Conservation (phyloP, 441 rosid genomes). For the Adansonia gregorii region DNA sequence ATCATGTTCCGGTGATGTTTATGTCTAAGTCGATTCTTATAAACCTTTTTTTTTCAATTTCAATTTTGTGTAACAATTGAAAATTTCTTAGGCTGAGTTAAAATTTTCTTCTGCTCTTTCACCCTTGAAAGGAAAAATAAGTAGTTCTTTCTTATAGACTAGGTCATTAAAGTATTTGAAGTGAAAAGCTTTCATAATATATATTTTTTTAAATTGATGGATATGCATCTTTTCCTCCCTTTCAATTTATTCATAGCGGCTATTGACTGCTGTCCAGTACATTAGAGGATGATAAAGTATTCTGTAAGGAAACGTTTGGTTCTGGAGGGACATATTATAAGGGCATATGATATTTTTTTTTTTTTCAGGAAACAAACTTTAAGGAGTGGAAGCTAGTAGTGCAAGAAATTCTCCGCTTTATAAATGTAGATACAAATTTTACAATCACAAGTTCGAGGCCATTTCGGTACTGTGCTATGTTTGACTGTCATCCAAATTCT, state of each 20-base stretch:
- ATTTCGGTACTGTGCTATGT: conserved; percentile 63
- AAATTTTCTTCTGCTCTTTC: background rate
- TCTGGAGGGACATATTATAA: background rate
- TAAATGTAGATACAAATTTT: conserved; percentile 48
- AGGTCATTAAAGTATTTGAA: background rate
- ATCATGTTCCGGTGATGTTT: background rate
- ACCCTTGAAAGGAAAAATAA: background rate
- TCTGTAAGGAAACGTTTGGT: background rate
- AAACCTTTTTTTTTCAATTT: background rate
- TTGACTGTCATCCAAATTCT: conserved; percentile 79
- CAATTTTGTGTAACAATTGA: background rate
- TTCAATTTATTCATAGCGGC: background rate
- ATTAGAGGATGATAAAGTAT: background rate
- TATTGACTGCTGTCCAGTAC: background rate
- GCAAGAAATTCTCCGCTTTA: conserved; percentile 79
- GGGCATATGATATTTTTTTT: conserved; percentile 14
- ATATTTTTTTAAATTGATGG: background rate
- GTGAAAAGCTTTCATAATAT: background rate
- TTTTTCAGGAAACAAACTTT: conserved; percentile 77
- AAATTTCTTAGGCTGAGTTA: background rate
- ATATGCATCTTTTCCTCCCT: background rate
- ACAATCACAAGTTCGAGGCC: conserved; percentile 60
- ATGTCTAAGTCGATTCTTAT: background rate
- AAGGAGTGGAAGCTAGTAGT: conserved; percentile 92
- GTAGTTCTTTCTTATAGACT: background rate